A percentile compares a stretch with the other conserved stretches of the same genome.
Evolutionary conservation across 2,329 filamentous ascomycete species (phyloP).

Genomic region (Aspergillus quadrilineatus): DNA sequence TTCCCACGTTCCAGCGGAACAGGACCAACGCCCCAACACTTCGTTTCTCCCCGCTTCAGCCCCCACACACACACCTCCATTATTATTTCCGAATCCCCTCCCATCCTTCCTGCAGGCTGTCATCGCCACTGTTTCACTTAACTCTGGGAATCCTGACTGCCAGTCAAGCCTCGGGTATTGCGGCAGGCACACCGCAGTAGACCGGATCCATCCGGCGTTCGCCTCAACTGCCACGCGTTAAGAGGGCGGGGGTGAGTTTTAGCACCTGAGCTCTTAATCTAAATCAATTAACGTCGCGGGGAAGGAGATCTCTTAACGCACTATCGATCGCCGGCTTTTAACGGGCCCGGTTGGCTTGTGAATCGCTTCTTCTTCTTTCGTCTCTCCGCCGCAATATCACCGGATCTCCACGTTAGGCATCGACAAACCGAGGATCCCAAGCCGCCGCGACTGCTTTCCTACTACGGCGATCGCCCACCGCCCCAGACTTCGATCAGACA

Average conservation of each 20-base stretch:
- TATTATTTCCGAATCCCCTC: not conserved
- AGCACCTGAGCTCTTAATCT: constrained; percentile 3
- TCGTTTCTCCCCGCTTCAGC: constrained; percentile 7
- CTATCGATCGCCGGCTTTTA: constrained; percentile 6
- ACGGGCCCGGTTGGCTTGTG: constrained; percentile 7
- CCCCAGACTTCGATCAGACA: not conserved
- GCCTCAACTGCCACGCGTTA: constrained; percentile 4
- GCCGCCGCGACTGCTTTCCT: not conserved
- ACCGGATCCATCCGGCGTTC: constrained; percentile 1
- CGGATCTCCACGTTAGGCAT: not conserved
- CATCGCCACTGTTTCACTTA: not conserved
- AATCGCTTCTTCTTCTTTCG: not conserved
- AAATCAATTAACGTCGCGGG: constrained; percentile 6
- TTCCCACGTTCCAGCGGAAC: not conserved
- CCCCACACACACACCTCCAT: not conserved
- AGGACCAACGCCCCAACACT: not conserved
- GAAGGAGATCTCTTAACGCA: constrained; percentile 1
- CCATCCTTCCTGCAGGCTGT: not conserved
- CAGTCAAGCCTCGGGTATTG: constrained; percentile 3
- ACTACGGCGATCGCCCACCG: not conserved
- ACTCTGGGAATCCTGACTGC: not conserved
- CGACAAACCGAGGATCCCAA: not conserved
- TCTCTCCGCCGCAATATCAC: not conserved
- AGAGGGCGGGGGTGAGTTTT: constrained; percentile 6
- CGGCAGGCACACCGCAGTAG: not conserved